Evolutionary conservation across 2,329 filamentous ascomycete species (phyloP), one percentile per base, ranked within the genome.

Genomic region (Xylaria digitata): DNA sequence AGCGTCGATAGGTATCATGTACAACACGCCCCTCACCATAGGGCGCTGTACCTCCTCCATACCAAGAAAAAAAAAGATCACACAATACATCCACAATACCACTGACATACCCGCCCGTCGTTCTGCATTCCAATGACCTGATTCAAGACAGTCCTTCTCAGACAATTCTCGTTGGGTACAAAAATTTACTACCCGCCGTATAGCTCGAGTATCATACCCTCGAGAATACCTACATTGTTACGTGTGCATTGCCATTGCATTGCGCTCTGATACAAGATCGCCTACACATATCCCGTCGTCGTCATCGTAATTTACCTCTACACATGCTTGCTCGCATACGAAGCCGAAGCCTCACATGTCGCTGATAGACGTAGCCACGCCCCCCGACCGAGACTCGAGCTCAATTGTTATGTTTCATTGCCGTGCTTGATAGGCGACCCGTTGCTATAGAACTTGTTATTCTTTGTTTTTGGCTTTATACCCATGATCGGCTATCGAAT

Each of bases 391-490:
- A 37, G 40, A 45, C 32, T n/a, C 23, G 34, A 46, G 30, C 23
- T n/a, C 34, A 32, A 62, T 63, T 63, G 54, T 34, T 46, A 46
- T 63, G 53, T 57, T 45, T 48, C 54, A 3, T n/a, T 45, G 13
- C 26, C 15, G 23, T 40, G 43, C 26, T 49, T 43, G 13, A 56
- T 21, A 45, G 61, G 43, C 32, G 42, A 45, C 17, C n/a, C 19
- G 11, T 48, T 30, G 46, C 54, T 45, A 61, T 45, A 56, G 55
- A 26, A 26, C 26, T 26, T 26, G 26, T 26, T 26, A 26, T 37
- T 17, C 26, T 19, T 37, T 13, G 23, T 8, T 50, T 15, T 37
- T 26, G 46, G 23, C 49, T 13, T 49, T 26, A 9, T 23, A 21
- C 48, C 54, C 26, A 56, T 52, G 42, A n/a, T 61, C 64, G 30